Evolutionary conservation across 495 filamentous ascomycete genomes (phyloP).

Genomic region (Cercophora samala): DNA sequence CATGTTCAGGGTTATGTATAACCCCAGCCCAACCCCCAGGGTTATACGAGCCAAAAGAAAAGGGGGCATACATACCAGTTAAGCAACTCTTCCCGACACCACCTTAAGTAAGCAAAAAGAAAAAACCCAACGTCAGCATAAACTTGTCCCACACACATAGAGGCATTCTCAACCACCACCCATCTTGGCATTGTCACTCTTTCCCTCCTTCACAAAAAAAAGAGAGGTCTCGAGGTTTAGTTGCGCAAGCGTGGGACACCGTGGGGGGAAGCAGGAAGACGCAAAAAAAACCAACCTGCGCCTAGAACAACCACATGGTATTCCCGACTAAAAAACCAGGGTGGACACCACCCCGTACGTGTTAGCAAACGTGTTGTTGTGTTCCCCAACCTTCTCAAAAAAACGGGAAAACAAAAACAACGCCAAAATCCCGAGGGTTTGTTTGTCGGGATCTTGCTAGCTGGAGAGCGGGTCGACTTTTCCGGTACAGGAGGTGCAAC

Average conservation of each 20-base stretch:
- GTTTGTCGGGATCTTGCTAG: background rate
- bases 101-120: constrained; percentile 51
- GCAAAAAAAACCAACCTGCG: constrained; percentile 30
- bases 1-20: background rate
- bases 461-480: background rate
- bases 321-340: constrained; percentile 26
- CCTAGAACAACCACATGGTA: constrained; percentile 38
- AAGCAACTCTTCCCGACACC: constrained; percentile 98
- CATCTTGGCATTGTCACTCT: background rate
- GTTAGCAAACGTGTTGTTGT: constrained; percentile 2
- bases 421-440: constrained; percentile 6
- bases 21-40: background rate
- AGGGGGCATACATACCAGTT: constrained; percentile 63
- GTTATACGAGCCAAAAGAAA: constrained; percentile 1
- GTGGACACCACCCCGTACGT: constrained; percentile 6
- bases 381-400: background rate
- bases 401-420: background rate
- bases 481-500: background rate
- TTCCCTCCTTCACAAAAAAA: background rate
- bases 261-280: background rate
- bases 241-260: background rate
- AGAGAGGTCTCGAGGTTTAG: background rate
- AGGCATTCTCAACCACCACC: background rate
- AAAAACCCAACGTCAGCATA: constrained; percentile 27
- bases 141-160: background rate